Conservation (phyloP, 805 yeast species). For the Candida caryicola region DNA sequence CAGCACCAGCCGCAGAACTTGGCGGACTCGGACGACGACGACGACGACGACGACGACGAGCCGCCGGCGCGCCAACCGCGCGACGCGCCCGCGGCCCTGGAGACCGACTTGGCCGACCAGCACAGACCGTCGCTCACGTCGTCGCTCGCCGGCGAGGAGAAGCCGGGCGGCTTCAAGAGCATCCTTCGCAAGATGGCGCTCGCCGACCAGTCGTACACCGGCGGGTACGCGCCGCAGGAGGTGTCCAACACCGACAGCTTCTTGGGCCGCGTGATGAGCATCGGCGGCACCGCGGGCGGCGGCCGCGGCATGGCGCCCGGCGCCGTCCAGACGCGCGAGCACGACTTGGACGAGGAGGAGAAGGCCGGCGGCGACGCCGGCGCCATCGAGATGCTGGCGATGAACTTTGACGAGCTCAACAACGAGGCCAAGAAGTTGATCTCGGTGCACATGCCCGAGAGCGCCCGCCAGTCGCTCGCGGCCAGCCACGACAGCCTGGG, state of each 20-base stretch:
- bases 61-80: not conserved
- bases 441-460: conserved; percentile 42
- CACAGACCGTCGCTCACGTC: conserved; percentile 10
- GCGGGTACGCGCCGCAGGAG: conserved; percentile 15
- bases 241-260: conserved; percentile 36
- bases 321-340: conserved; percentile 22
- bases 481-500: not conserved
- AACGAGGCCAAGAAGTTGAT: conserved; percentile 57
- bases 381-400: conserved; percentile 43
- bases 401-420: conserved; percentile 42
- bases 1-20: conserved; percentile 2
- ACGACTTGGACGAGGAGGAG: conserved; percentile 21
- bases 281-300: conserved; percentile 30
- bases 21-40: conserved; percentile 7
- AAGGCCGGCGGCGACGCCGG: conserved; percentile 20
- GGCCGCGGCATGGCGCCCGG: conserved; percentile 47
- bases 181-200: conserved; percentile 37
- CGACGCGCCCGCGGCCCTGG: conserved; percentile 5
- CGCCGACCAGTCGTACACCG: conserved; percentile 28
- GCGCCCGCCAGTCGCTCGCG: not conserved
- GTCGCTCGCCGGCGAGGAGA: conserved; percentile 4
- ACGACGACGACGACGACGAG: conserved; percentile 5
- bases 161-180: conserved; percentile 20
- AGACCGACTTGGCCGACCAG: conserved; percentile 25
- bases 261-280: conserved; percentile 34